Conservation (phyloP, 2,329 filamentous ascomycete genomes). For the Apiospora kogelbergensis region DNA sequence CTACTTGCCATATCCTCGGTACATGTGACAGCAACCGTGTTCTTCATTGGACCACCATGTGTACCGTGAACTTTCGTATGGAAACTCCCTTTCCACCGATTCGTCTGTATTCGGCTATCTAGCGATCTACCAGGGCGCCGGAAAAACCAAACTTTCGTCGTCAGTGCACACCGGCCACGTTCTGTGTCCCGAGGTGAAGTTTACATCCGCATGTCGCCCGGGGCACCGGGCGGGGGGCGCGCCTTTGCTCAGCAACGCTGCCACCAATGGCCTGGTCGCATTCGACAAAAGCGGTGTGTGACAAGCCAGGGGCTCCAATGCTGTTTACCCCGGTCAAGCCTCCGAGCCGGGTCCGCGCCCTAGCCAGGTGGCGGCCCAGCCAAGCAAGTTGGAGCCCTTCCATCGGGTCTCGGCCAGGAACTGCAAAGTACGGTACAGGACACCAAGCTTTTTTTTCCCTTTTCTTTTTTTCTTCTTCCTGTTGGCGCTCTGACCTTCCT, state of each 20-base stretch:
- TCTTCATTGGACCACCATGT: not conserved
- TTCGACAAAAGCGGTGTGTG: conserved; percentile 4
- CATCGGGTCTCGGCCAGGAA: not conserved
- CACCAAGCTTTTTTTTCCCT: not conserved
- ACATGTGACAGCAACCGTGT: not conserved
- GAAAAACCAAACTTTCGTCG: not conserved
- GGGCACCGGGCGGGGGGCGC: not conserved
- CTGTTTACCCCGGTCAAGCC: not conserved
- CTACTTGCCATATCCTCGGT: not conserved
- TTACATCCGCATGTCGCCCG: not conserved
- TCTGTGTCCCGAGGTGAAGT: not conserved
- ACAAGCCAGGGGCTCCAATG: not conserved
- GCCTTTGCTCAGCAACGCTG: not conserved
- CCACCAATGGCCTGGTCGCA: not conserved
- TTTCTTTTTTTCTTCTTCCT: not conserved
- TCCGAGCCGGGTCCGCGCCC: not conserved
- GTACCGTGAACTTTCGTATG: not conserved
- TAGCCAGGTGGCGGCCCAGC: not conserved
- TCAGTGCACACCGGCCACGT: not conserved
- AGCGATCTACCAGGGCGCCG: not conserved
- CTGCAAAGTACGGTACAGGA: not conserved
- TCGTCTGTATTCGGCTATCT: not conserved
- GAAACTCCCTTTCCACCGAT: not conserved
- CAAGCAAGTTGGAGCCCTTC: not conserved
- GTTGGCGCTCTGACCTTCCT: not conserved